Base-by-base conservation (phyloP, 805 yeast genomes). In the Zygotorulaspora florentina region DNA sequence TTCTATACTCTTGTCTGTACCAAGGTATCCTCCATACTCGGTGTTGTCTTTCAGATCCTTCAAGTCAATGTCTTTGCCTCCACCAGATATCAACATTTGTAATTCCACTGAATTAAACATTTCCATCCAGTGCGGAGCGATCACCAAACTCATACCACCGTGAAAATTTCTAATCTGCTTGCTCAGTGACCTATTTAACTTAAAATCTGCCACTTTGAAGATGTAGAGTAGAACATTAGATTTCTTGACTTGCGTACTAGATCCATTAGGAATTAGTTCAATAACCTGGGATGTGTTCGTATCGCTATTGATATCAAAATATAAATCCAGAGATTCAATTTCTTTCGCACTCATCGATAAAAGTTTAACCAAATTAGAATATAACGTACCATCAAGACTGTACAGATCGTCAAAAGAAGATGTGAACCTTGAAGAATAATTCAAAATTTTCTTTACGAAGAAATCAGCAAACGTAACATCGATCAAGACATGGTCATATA, bases 381-480 rank as follows among this genome's bases (percentile, higher is more conserved):
- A 87, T 13, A 91, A 66, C 28, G 81, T 84, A 0, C 71, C 64
- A 63, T 91, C 99, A 34, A 86, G 70, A 38, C 79, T 76, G 38
- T 75, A 76, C 52, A 91, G 70, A 57, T 91, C 98, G 62, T 89
- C 91, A 55, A 90, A 81, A 0, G 90, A 78, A 0, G 68, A 56
- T 8, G 56, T 56, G 33, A 68, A 55, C 17, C 53, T 42, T 12
- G 59, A 51, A 7, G 58, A 52, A 11, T 73, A 64, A 37, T 67
- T 70, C 40, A 76, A 69, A 83, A 91, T 79, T 59, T 85, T 80
- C 63, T 75, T 80, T 35, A 93, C 64, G 57, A 91, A 91, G 52
- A 88, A 87, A 2, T 91, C 86, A 0, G 97, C 89, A 73, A 91
- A 90, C 13, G 81, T 76, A 18, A 87, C 77, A 63, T 90, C 95